Base-by-base conservation (phyloP, 306 rosid genomes). In the Phaseolus lunatus region DNA sequence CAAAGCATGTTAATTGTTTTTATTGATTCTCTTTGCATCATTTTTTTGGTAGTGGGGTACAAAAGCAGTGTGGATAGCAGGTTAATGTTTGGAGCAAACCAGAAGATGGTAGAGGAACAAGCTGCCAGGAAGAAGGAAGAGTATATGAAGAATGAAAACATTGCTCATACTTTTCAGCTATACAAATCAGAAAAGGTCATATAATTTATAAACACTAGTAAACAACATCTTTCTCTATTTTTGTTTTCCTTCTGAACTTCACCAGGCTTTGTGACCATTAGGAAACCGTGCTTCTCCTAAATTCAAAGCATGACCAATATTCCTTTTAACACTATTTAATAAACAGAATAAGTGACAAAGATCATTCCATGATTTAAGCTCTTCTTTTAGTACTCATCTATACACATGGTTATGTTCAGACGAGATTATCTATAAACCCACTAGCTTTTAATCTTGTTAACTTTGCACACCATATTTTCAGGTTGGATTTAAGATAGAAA, bases 1-100 rank as follows among this genome's bases (percentile, higher is more conserved):
- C 33, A 69, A 3, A 15, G 27, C 57, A 39, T 13, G n/a, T 35
- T 45, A 58, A 29, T 59, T 13, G 3, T 72, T 79, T 31, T 49
- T n/a, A 18, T 39, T 48, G 19, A 45, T 76, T 67, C 33, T 9
- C 57, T 49, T 61, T 20, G 8, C 7, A 59, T 9, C 23, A 2
- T 31, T 44, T 26, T 43, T 35, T 73, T 24, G 63, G 18, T 12
- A 93, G 98, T 89, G 95, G 96, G 98, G 12, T 89, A 86, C 89
- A 82, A 72, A 71, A 81, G 31, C 65, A 75, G 61, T 13, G 85
- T 88, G 79, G 92, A 89, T 31, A 67, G 79, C n/a, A 72, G 73
- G 23, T 84, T 88, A 20, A 41, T 85, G 58, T 5, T 84, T 9
- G 92, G 91, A 70, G 84, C 90, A 5, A 86, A 85, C 67, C 72